These are phyloP conservation scores for Botrytis byssoidea DNA, from an alignment of 2,329 filamentous ascomycete species.

Conservation along the genomic window DNA sequence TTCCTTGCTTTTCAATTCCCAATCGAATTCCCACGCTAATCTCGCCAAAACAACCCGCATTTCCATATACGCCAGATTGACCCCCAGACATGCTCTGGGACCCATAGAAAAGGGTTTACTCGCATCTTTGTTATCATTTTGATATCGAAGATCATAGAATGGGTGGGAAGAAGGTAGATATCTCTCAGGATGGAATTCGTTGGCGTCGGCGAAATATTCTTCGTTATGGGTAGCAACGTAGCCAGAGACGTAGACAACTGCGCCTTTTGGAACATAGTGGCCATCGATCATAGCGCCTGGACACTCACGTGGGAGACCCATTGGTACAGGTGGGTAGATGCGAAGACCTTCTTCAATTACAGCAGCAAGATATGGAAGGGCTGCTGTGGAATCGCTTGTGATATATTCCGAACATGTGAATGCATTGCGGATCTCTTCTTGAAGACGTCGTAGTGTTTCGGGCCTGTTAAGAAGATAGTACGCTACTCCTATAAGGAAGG, in stretches of 20 bases:
- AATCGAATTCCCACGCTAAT: constrained; percentile 16
- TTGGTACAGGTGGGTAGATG: constrained; percentile 14
- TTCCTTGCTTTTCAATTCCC: constrained; percentile 7
- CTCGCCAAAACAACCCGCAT: constrained; percentile 15
- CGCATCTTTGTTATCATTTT: constrained; percentile 16
- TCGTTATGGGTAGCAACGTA: constrained; percentile 2
- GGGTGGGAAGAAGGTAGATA: constrained; percentile 10
- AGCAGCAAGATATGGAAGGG: constrained; percentile 10
- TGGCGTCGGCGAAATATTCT: constrained; percentile 5
- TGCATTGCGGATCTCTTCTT: neutral
- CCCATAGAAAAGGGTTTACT: constrained; percentile 6
- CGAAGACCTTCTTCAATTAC: constrained; percentile 22
- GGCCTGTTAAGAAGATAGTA: constrained; percentile 15
- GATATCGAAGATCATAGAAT: constrained; percentile 3
- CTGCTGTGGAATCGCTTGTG: constrained; percentile 8
- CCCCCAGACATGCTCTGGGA: constrained; percentile 5
- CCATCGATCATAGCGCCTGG: constrained; percentile 16
- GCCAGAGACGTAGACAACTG: neutral
- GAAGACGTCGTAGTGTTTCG: neutral
- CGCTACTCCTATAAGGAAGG: constrained; percentile 3
- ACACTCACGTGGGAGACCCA: constrained; percentile 12
- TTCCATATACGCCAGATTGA: constrained; percentile 20
- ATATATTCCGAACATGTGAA: neutral
- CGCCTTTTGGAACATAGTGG: neutral
- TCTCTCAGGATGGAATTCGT: constrained; percentile 13